phyloP scores from a whole-genome alignment of 768 basidiomycete species.

The Rubroboletus pulcherrimus region DNA sequence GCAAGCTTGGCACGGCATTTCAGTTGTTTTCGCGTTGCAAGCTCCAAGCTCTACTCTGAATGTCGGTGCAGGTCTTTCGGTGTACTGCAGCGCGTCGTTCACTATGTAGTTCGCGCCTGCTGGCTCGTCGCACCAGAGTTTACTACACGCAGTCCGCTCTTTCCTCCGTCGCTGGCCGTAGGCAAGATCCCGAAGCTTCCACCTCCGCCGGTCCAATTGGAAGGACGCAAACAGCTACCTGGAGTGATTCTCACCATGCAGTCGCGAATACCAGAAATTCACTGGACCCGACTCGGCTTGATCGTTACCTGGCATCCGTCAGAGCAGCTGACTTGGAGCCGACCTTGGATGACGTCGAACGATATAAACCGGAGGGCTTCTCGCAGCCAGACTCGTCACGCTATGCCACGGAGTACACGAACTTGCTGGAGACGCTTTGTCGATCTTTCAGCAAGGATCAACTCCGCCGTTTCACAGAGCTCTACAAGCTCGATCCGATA shows the following conservation, averaged over 20 bases:
- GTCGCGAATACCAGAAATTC: constrained; percentile 21
- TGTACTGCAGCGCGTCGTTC: constrained; percentile 14
- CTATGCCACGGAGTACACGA: constrained; percentile 53
- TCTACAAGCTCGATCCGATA: constrained; percentile 41
- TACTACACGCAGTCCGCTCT: constrained; percentile 27
- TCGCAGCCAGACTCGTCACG: constrained; percentile 38
- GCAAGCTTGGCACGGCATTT: background rate
- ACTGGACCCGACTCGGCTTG: constrained; percentile 45
- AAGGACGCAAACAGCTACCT: background rate
- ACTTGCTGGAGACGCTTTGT: constrained; percentile 50
- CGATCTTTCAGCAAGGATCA: constrained; percentile 64
- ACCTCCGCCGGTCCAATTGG: background rate
- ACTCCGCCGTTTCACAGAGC: constrained; percentile 48
- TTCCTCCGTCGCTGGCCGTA: constrained; percentile 4
- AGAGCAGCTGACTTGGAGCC: constrained; percentile 43
- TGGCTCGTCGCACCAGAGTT: constrained; percentile 13
- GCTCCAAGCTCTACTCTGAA: background rate
- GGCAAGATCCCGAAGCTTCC: constrained; percentile 5
- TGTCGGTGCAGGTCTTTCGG: constrained; percentile 22
- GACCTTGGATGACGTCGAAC: constrained; percentile 60
- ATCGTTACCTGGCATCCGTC: constrained; percentile 55
- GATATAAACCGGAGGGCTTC: constrained; percentile 42
- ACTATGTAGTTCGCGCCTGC: constrained; percentile 13
- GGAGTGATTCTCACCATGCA: constrained; percentile 1
- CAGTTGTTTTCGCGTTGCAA: background rate